A percentile compares a stretch with the other conserved stretches of the same genome.
Evolutionary conservation across 2,329 filamentous ascomycete species (phyloP).

Genomic region (Calonectria honghensis): DNA sequence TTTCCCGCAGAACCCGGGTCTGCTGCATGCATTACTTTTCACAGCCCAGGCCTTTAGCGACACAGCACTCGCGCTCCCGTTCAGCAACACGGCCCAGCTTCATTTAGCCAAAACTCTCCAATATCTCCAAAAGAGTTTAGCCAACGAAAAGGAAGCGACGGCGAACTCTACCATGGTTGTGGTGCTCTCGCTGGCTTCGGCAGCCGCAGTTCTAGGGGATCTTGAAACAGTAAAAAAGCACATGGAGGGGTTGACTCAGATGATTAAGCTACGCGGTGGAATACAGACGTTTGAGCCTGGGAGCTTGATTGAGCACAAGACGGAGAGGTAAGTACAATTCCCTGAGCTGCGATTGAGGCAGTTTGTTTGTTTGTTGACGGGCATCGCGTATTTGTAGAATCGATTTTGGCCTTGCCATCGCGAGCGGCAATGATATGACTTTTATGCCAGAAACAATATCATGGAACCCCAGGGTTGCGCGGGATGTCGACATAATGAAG

Average conservation of each 20-base stretch:
- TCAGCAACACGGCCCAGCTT: conserved; percentile 41
- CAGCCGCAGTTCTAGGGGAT: conserved; percentile 50
- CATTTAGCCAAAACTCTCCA: conserved; percentile 49
- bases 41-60: conserved; percentile 52
- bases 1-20: conserved; percentile 46
- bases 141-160: conserved; percentile 41
- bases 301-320: conserved; percentile 45
- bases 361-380: not conserved
- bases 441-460: conserved; percentile 37
- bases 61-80: conserved; percentile 1
- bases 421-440: conserved; percentile 28
- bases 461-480: conserved; percentile 42
- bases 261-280: conserved; percentile 52
- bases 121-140: conserved; percentile 45
- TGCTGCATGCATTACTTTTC: conserved; percentile 53
- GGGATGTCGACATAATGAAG: not conserved
- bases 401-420: conserved; percentile 42
- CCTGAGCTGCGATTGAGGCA: too few species aligned
- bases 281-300: conserved; percentile 40
- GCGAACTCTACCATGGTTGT: conserved; percentile 48
- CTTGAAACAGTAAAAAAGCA: conserved; percentile 48
- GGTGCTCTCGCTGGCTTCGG: conserved; percentile 48
- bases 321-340: conserved; percentile 27
- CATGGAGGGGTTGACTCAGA: conserved; percentile 50
- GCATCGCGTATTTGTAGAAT: conserved; percentile 15